phyloP scores from a whole-genome alignment of 2,329 filamentous ascomycete genomes.

The Fusarium marasasianum region DNA sequence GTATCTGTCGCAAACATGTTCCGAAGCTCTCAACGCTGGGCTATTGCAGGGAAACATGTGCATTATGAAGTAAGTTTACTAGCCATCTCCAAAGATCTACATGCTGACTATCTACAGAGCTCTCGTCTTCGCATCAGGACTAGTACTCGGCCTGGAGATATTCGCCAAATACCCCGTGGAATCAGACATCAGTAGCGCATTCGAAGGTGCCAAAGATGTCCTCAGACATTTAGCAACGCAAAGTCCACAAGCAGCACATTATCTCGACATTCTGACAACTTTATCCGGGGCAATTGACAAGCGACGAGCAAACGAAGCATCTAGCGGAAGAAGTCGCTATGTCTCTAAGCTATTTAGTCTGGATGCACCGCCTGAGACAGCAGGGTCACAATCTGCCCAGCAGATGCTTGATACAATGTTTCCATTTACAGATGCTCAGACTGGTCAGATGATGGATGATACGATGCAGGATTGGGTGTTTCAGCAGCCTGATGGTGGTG shows the following conservation, averaged over 20 bases:
- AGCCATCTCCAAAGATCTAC: fast-evolving
- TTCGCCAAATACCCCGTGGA: conserved; percentile 60
- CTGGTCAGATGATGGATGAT: conserved; percentile 3
- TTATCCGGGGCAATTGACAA: conserved; percentile 55
- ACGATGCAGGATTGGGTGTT: conserved; percentile 22
- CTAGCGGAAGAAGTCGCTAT: conserved; percentile 35
- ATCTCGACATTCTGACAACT: conserved; percentile 62
- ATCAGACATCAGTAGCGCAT: conserved; percentile 57
- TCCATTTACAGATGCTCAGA: neutral
- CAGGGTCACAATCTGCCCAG: neutral
- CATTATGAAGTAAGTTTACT: conserved; percentile 61
- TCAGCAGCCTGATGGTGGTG: conserved; percentile 23
- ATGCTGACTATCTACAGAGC: conserved; percentile 48
- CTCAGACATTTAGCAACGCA: conserved; percentile 57
- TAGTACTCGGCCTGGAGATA: conserved; percentile 65
- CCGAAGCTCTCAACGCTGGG: conserved; percentile 55
- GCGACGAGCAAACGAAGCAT: conserved; percentile 22
- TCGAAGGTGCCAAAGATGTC: conserved; percentile 59
- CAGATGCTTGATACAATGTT: neutral
- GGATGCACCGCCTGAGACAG: neutral
- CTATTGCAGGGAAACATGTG: conserved; percentile 65
- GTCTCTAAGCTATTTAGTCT: conserved; percentile 38
- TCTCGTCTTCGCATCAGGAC: conserved; percentile 64
- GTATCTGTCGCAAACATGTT: conserved; percentile 64
- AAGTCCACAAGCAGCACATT: conserved; percentile 66